Percentiles rank a stretch among this genome's conserved stretches.
Evolutionary conservation across 768 basidiomycete genomes (phyloP).

Genomic region (Russula abietina): DNA sequence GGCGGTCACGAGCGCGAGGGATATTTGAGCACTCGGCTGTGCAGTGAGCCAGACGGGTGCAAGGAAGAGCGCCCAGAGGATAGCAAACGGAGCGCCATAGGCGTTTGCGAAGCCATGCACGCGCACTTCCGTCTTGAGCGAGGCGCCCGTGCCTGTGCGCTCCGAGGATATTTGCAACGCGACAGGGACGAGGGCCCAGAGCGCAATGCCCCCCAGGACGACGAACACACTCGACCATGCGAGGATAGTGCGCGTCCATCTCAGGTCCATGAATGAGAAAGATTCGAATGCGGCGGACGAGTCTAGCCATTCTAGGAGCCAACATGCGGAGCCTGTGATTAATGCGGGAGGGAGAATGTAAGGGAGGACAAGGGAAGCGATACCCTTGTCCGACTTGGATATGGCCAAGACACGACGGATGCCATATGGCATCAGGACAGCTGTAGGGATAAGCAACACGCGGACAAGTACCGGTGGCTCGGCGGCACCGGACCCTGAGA

Average conservation of each 20-base stretch:
- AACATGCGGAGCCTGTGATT: constrained; percentile 54
- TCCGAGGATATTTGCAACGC: constrained; percentile 58
- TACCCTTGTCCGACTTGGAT: constrained; percentile 68
- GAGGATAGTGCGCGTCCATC: constrained; percentile 51
- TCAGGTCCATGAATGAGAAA: constrained; percentile 37
- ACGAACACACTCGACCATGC: constrained; percentile 51
- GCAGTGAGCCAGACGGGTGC: constrained; percentile 56
- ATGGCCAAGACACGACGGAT: constrained; percentile 53
- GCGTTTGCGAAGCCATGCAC: constrained; percentile 87
- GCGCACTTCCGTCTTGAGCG: constrained; percentile 42
- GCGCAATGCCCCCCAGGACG: constrained; percentile 45
- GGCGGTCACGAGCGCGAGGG: constrained; percentile 55
- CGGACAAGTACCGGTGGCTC: constrained; percentile 58
- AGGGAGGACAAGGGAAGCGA: constrained; percentile 60
- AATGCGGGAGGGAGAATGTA: constrained; percentile 54
- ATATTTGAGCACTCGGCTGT: constrained; percentile 80
- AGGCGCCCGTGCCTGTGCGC: constrained; percentile 11
- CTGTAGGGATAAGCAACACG: constrained; percentile 48
- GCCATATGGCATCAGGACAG: constrained; percentile 50
- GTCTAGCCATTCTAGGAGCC: constrained; percentile 80
- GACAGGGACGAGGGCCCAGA: constrained; percentile 72
- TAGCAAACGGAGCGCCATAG: constrained; percentile 79
- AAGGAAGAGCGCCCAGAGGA: constrained; percentile 71
- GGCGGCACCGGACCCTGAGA: constrained; percentile 62
- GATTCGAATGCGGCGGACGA: constrained; percentile 37